Evolutionary conservation across 306 rosid genomes (phyloP).

Genomic region (Cucumis hystrix): DNA sequence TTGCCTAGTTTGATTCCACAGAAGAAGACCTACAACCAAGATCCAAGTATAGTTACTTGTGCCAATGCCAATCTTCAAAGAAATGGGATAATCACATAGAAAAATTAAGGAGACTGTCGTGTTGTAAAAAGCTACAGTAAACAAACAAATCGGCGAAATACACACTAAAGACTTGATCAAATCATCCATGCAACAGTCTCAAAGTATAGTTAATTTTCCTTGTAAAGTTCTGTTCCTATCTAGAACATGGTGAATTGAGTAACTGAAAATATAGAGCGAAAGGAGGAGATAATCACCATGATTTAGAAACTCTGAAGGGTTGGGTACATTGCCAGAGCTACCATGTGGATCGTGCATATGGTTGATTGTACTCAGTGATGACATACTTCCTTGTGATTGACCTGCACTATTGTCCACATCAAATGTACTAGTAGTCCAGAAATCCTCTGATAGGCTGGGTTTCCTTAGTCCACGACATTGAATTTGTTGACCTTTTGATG

Average conservation of each 20-base stretch:
- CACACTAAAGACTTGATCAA: neutral
- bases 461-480: constrained; percentile 26
- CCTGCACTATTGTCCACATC: constrained; percentile 90
- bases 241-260: neutral
- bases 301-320: constrained; percentile 57
- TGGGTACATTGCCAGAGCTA: constrained; percentile 29
- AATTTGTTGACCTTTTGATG: constrained; percentile 18
- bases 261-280: neutral
- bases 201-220: too few species aligned
- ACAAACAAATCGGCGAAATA: neutral
- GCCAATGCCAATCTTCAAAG: neutral
- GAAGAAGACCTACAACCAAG: constrained; percentile 60
- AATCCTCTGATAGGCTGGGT: constrained; percentile 57
- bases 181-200: neutral
- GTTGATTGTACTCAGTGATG: constrained; percentile 61
- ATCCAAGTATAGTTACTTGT: neutral
- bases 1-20: constrained; percentile 87
- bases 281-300: constrained; percentile 36
- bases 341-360: constrained; percentile 47
- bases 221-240: too few species aligned
- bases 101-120: neutral
- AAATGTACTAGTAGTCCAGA: constrained; percentile 84
- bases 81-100: neutral
- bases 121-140: neutral
- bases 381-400: constrained; percentile 83